Evolutionary conservation across 345 rosid genomes (phyloP), one percentile per base, ranked within the genome.

Genomic region (Brassica rapa): DNA sequence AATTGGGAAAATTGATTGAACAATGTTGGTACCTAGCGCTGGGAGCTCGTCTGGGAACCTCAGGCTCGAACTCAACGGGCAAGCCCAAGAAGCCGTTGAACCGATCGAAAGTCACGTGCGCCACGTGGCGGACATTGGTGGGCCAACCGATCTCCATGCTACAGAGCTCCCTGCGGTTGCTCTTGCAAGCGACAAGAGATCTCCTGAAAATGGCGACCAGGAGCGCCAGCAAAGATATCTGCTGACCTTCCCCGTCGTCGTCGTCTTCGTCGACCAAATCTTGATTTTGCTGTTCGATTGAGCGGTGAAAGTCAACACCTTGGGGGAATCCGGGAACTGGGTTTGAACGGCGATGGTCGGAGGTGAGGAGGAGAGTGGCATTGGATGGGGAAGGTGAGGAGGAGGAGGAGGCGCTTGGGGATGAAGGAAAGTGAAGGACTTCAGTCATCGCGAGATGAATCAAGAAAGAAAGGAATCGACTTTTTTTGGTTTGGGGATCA

Each of bases 91-190:
- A 94, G 29, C 98, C 98, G 83, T 90, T 86, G 79, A 92, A 94
- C 76, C 97, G 89, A 81, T 94, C 98, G 72, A 94, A 94, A 56
- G 98, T 94, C 14, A 94, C 98, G 68, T 92, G 98, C 0, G 94
- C 92, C 53, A 94, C 95, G 70, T 94, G 98, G 4, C 94, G 84
- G 14, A 92, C 92, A 74, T 94, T 75, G 53, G 91, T 90, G 0
- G 98, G 98, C 84, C 87, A 84, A 8, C 97, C 88, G 73, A 94
- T 94, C 80, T 94, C 97, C 95, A 94, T 91, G 8, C 75, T 75
- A 72, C 90, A 87, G 75, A 88, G 86, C 81, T 87, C 85, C 49
- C 86, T 83, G 72, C 86, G 79, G 27, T 83, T 88, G 64, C 83
- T 87, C 82, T 86, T 89, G 70, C 96, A 92, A 66, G 88, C 82